These are phyloP conservation scores for Fusarium sulawesiense DNA, from an alignment of 2,329 filamentous ascomycete species.

Conservation along the genomic window DNA sequence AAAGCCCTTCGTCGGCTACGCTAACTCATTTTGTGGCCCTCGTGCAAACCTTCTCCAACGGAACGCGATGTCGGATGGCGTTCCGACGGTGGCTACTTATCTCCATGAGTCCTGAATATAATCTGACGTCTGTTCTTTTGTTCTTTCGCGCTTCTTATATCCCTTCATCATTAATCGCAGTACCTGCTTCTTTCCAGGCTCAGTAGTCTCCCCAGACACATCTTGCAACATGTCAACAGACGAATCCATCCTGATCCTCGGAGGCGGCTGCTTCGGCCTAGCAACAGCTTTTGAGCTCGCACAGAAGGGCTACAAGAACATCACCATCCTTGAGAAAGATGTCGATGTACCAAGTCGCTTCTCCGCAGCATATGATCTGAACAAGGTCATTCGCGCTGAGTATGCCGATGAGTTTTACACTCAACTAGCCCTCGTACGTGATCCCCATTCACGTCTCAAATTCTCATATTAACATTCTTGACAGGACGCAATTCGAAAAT, in stretches of 20 bases:
- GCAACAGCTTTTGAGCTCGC: slow-evolving; percentile 23
- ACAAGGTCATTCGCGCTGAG: slow-evolving; percentile 33
- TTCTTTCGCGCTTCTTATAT: accelerated
- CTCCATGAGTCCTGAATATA: not conserved
- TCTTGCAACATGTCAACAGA: not conserved
- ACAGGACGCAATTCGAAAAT: slow-evolving; percentile 25
- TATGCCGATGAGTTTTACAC: slow-evolving; percentile 31
- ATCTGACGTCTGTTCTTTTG: not conserved
- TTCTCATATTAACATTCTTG: no score
- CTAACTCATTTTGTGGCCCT: slow-evolving; percentile 16
- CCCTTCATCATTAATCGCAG: accelerated
- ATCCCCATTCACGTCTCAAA: no score
- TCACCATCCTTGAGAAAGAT: slow-evolving; percentile 33
- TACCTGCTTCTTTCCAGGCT: accelerated
- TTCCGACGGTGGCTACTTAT: slow-evolving; percentile 11
- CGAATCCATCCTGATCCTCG: slow-evolving; percentile 27
- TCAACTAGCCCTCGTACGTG: slow-evolving; percentile 1
- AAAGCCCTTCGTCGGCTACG: slow-evolving; percentile 18
- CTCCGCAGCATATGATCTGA: slow-evolving; percentile 27
- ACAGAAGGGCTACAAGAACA: slow-evolving; percentile 20
- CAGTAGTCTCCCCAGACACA: not conserved
- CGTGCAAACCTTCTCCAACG: slow-evolving; percentile 2
- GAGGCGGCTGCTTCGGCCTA: slow-evolving; percentile 26
- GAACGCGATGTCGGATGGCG: slow-evolving; percentile 12
- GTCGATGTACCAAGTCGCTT: slow-evolving; percentile 22